Conservation (phyloP, 352 stramenopile genomes). For the Phytophthora pinifolia region DNA sequence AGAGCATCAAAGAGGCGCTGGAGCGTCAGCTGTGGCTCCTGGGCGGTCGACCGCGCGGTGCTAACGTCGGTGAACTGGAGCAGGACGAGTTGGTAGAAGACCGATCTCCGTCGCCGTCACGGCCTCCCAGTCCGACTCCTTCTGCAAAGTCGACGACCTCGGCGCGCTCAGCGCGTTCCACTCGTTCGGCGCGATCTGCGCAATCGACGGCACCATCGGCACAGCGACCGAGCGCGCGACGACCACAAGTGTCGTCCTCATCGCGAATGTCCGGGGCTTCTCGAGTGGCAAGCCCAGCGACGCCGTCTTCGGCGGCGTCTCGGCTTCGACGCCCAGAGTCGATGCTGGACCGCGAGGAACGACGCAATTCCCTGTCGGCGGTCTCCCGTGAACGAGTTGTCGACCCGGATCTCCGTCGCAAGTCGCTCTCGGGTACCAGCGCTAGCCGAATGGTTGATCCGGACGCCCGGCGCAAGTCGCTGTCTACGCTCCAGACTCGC, state of each 20-base stretch:
- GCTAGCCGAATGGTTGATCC: constrained; percentile 24
- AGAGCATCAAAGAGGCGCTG: constrained; percentile 42
- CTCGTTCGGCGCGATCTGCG: constrained; percentile 12
- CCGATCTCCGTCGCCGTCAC: constrained; percentile 19
- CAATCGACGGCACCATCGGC: constrained; percentile 9
- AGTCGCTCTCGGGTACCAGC: constrained; percentile 39
- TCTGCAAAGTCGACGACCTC: constrained; percentile 51
- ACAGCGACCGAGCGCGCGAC: constrained; percentile 13
- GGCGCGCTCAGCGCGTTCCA: constrained; percentile 35
- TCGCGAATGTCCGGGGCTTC: constrained; percentile 14
- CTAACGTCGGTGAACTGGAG: constrained; percentile 33
- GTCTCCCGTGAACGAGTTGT: constrained; percentile 24
- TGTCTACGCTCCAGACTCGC: constrained; percentile 44
- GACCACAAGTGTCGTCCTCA: constrained; percentile 17
- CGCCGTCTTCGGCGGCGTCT: constrained; percentile 14
- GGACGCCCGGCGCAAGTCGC: constrained; percentile 41
- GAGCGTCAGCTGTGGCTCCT: constrained; percentile 51
- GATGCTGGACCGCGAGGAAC: constrained; percentile 35
- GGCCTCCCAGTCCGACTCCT: constrained; percentile 39
- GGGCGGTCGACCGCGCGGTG: constrained; percentile 28
- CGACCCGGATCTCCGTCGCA: constrained; percentile 40
- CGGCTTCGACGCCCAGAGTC: constrained; percentile 26
- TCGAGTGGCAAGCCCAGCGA: constrained; percentile 1
- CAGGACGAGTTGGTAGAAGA: constrained; percentile 8
- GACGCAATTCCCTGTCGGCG: constrained; percentile 43